These are phyloP conservation scores for Pleochaeta shiraiana DNA, from an alignment of 2,329 filamentous ascomycete genomes.

Conservation along the genomic window DNA sequence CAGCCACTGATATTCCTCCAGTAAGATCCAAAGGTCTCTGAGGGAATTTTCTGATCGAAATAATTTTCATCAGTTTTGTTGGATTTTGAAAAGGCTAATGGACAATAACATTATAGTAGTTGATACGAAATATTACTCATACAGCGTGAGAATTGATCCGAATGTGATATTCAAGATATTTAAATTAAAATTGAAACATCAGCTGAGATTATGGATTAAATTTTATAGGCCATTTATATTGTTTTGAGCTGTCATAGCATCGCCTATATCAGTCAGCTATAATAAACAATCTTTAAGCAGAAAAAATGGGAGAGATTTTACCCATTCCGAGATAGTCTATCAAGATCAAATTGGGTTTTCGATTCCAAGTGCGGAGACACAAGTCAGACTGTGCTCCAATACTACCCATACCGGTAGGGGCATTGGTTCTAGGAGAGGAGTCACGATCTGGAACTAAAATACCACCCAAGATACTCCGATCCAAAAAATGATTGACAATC, in stretches of 20 bases:
- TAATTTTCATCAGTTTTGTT: too few species aligned
- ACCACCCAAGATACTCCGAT: conserved; percentile 21
- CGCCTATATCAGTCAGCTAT: conserved; percentile 8
- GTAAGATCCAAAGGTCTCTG: too few species aligned
- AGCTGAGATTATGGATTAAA: too few species aligned
- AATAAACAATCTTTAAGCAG: background rate
- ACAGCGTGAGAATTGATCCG: too few species aligned
- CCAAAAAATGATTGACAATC: conserved; percentile 42
- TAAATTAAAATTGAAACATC: too few species aligned
- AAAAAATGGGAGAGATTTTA: conserved; percentile 2
- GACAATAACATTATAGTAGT: too few species aligned
- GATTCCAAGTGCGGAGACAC: conserved; percentile 24
- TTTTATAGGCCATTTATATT: conserved; percentile 11
- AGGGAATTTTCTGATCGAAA: too few species aligned
- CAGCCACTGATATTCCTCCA: too few species aligned
- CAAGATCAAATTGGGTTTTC: conserved; percentile 30
- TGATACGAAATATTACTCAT: too few species aligned
- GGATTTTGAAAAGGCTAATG: too few species aligned
- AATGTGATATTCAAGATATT: too few species aligned
- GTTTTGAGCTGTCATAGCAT: conserved; percentile 16
- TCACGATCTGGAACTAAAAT: conserved; percentile 31
- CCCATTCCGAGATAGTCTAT: conserved; percentile 35
- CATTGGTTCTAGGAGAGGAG: conserved; percentile 24
- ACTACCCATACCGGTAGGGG: conserved; percentile 26
- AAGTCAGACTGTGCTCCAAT: conserved; percentile 27